Evolutionary conservation across 2,329 filamentous ascomycete species (phyloP), one percentile per base, ranked within the genome.

Genomic region (Fusarium avenaceum): DNA sequence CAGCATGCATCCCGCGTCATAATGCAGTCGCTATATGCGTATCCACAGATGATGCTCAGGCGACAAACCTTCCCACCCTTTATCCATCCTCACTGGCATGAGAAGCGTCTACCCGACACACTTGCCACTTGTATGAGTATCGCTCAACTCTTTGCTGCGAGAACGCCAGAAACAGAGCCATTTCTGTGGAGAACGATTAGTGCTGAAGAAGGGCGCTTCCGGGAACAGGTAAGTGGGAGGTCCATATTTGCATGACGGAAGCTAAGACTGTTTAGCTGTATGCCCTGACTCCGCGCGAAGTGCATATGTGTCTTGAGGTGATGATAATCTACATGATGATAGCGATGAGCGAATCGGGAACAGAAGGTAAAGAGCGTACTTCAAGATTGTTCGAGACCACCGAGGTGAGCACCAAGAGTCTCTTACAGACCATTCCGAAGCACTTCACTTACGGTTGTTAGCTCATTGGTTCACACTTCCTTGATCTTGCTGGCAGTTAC

Each of bases 41-140:
- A 74, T 33, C 76, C 76, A 0, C 73, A 67, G 10, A 76, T 76
- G 76, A 77, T 78, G 76, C 65, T 74, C 9, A 67, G 73, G 8
- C 72, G 72, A 2, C 69, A 75, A 8, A 76, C 64, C 0, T 72
- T 78, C 32, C 76, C 76, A 3, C 76, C 76, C 0, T 78, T 78
- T 7, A 72, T 78, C 15, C 75, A 78, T 22, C 67, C 71, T 0
- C 62, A 75, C 2, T 76, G 73, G 72, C 65, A 76, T 13, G n/a
- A 46, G 3, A 9, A 57, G 5, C 26, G 17, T 1, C 57, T 76
- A 0, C 73, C 74, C 0, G 68, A 75, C 2, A 64, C 45, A 6
- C 14, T 78, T 2, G 68, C 67, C 0, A 75, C 55, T 3, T 77
- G 75, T 26, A 66, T 76, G 54, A 60, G 71, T 0, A 69, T 78